phyloP scores from a whole-genome alignment of 148 eudicot species.

The Vaccinium vitisidaea region DNA sequence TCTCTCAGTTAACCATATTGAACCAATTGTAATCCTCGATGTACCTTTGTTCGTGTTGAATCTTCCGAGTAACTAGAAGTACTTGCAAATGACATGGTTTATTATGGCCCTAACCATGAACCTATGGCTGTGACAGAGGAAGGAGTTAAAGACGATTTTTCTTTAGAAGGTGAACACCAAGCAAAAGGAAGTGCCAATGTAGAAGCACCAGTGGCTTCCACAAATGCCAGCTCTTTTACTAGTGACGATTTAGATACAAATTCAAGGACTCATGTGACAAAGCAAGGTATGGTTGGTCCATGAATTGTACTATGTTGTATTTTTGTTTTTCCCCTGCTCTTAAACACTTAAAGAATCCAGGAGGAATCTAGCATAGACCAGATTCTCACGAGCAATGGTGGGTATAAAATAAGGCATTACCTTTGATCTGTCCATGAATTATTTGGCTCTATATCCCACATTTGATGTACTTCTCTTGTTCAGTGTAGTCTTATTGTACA shows the following conservation, averaged over 20 bases:
- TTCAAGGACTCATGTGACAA: neutral
- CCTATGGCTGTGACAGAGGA: slow-evolving; percentile 1
- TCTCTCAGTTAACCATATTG: neutral
- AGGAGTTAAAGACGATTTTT: neutral
- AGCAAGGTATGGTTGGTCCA: slow-evolving; percentile 5
- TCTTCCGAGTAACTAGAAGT: neutral
- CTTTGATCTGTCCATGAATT: neutral
- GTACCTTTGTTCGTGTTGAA: slow-evolving; percentile 7
- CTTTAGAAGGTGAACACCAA: slow-evolving; percentile 1
- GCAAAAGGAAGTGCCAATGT: neutral
- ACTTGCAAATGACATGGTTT: neutral
- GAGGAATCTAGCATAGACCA: neutral
- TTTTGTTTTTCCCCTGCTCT: neutral
- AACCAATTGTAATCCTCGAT: neutral
- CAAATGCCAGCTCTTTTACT: neutral
- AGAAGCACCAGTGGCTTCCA: neutral
- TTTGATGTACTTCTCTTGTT: slow-evolving; percentile 8
- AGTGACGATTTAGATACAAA: neutral
- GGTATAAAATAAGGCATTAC: neutral
- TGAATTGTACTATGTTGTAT: neutral
- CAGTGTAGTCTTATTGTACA: neutral
- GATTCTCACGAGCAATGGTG: neutral
- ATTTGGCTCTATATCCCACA: neutral
- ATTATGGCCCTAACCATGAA: slow-evolving; percentile 7
- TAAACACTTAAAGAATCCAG: neutral